These are phyloP conservation scores for Psilocybe subaeruginosa DNA, from an alignment of 768 basidiomycete species.

Conservation along the genomic window DNA sequence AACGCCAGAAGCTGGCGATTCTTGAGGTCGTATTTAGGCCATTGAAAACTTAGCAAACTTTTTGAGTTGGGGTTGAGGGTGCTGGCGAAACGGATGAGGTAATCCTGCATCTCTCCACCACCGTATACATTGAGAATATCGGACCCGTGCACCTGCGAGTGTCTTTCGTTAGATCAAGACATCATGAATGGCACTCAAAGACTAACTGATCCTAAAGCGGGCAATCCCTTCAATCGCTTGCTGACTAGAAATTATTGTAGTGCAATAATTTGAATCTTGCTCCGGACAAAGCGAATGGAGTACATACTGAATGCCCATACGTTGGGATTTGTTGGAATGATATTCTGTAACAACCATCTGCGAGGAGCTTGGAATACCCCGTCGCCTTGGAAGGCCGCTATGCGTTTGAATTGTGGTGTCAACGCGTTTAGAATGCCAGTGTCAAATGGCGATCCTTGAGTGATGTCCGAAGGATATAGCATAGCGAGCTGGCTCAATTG, in stretches of 20 bases:
- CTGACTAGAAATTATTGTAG: conserved; percentile 34
- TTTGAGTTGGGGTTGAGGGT: conserved; percentile 25
- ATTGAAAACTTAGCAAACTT: conserved; percentile 15
- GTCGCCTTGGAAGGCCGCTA: conserved; percentile 52
- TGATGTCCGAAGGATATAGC: conserved; percentile 41
- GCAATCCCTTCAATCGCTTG: conserved; percentile 43
- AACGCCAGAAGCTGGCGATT: conserved; percentile 32
- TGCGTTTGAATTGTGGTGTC: conserved; percentile 47
- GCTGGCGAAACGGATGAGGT: conserved; percentile 45
- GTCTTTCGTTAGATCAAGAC: not conserved
- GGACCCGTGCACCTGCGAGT: conserved; percentile 38
- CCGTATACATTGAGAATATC: conserved; percentile 44
- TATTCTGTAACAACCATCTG: conserved; percentile 42
- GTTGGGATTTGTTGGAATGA: conserved; percentile 34
- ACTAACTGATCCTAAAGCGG: conserved; percentile 46
- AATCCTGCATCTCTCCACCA: conserved; percentile 44
- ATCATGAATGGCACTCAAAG: not conserved
- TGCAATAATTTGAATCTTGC: not conserved
- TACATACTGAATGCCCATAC: conserved; percentile 44
- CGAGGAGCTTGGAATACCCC: conserved; percentile 49
- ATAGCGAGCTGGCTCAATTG: conserved; percentile 31
- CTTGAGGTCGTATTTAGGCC: conserved; percentile 26
- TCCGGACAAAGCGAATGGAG: not conserved
- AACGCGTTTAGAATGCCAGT: conserved; percentile 47
- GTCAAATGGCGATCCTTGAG: conserved; percentile 55